Conservation (phyloP, 306 rosid species). For the Vigna angularis region DNA sequence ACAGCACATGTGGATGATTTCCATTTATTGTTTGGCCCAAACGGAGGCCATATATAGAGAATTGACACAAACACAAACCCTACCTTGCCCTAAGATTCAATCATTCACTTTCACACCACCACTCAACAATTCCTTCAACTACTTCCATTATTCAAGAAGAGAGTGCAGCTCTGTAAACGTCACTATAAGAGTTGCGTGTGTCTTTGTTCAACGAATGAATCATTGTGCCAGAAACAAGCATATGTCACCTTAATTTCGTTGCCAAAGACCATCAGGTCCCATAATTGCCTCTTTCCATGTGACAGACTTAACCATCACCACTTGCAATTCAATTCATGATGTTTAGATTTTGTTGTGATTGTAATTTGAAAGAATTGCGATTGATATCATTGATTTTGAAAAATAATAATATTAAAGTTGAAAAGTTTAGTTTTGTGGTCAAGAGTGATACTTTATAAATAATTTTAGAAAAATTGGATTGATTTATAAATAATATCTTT, state of each 20-base stretch:
- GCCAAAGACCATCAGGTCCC: background rate
- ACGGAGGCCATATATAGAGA: background rate
- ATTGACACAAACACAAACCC: conserved; percentile 13
- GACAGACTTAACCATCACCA: background rate
- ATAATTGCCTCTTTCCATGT: conserved; percentile 34
- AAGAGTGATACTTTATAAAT: background rate
- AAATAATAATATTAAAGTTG: no score
- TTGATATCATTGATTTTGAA: background rate
- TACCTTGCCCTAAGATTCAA: conserved; percentile 6
- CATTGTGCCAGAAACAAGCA: conserved; percentile 29
- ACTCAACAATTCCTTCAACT: conserved; percentile 31
- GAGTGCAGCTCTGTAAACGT: background rate
- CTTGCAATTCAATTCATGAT: background rate
- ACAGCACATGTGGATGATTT: background rate
- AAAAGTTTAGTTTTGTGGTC: no score
- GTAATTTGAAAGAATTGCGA: background rate
- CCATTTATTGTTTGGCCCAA: background rate
- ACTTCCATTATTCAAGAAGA: background rate
- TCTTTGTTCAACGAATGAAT: conserved; percentile 22
- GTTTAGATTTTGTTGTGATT: background rate
- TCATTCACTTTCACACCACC: conserved; percentile 10
- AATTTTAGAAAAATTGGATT: background rate
- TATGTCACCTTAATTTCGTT: conserved; percentile 16
- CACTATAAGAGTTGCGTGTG: conserved; percentile 20
- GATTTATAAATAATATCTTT: background rate